phyloP scores from a whole-genome alignment of 208 protist species.

The Endotrypanum monterogeii region DNA sequence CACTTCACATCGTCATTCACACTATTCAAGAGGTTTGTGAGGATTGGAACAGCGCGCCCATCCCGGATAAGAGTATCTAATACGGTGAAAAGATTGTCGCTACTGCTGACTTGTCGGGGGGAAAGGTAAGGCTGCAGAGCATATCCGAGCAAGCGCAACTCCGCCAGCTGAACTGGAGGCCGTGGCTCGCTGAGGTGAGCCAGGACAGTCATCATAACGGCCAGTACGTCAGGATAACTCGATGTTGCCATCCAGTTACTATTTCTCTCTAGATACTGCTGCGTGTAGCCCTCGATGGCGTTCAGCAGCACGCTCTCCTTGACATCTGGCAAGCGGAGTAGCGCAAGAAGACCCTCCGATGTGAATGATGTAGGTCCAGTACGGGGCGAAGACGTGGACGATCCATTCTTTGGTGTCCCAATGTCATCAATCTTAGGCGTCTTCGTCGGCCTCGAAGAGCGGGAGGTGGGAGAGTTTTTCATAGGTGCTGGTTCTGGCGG shows the following conservation, averaged over 20 bases:
- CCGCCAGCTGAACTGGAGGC: constrained; percentile 77
- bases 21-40: constrained; percentile 77
- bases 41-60: constrained; percentile 42
- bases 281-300: constrained; percentile 71
- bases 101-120: constrained; percentile 23
- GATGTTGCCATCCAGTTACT: constrained; percentile 36
- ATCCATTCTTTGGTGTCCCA: constrained; percentile 12
- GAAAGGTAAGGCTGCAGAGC: constrained; percentile 54
- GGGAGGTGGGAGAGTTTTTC: constrained; percentile 32
- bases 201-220: constrained; percentile 56
- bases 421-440: constrained; percentile 4
- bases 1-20: constrained; percentile 94
- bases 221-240: constrained; percentile 43
- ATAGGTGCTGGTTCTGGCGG: constrained; percentile 40
- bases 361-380: constrained; percentile 26
- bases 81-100: constrained; percentile 39
- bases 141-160: constrained; percentile 66
- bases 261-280: constrained; percentile 47
- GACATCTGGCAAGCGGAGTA: constrained; percentile 78
- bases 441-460: constrained; percentile 8
- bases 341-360: constrained; percentile 51
- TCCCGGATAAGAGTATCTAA: constrained; percentile 56
- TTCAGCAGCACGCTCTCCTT: constrained; percentile 77
- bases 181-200: constrained; percentile 70
- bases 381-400: constrained; percentile 8